A percentile compares a stretch with the other conserved stretches of the same genome.
Evolutionary conservation across 352 stramenopile genomes (phyloP).

Genomic region (Phytophthora gonapodyides): DNA sequence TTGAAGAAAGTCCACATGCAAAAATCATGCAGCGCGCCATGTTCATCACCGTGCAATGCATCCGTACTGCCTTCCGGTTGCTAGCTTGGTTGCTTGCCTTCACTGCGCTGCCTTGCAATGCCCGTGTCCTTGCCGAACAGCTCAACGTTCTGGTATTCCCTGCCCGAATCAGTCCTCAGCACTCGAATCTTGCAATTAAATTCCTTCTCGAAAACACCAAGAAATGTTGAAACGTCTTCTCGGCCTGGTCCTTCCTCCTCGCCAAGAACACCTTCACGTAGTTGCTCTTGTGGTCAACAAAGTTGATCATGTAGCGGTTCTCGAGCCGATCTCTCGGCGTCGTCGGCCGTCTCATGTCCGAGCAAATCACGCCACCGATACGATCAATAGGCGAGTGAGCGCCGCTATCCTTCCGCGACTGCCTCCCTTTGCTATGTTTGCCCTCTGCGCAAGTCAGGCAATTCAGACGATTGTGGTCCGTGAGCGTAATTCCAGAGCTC

Average conservation of each 20-base stretch:
- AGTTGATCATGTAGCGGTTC: slow-evolving; percentile 24
- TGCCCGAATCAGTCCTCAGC: slow-evolving; percentile 19
- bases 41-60: slow-evolving; percentile 41
- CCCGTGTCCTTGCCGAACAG: slow-evolving; percentile 23
- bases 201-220: slow-evolving; percentile 3
- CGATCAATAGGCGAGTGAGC: slow-evolving; percentile 11
- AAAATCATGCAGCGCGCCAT: slow-evolving; percentile 38
- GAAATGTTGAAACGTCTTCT: slow-evolving; percentile 14
- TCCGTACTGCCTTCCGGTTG: slow-evolving; percentile 37
- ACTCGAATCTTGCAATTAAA: slow-evolving; percentile 16
- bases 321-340: neutral
- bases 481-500: slow-evolving; percentile 1
- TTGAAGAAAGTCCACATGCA: slow-evolving; percentile 13
- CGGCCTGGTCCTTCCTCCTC: slow-evolving; percentile 7
- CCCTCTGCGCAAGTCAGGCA: slow-evolving; percentile 10
- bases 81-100: slow-evolving; percentile 26
- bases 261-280: slow-evolving; percentile 22
- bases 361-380: slow-evolving; percentile 17
- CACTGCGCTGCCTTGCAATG: slow-evolving; percentile 23
- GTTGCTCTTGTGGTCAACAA: slow-evolving; percentile 17
- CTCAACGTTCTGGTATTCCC: slow-evolving; percentile 31
- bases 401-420: slow-evolving; percentile 10
- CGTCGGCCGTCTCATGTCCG: slow-evolving; percentile 18
- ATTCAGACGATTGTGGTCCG: neutral
- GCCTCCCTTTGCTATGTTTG: slow-evolving; percentile 9